Base-by-base conservation (phyloP, 768 basidiomycete genomes). In the Rhodocollybia butyracea region DNA sequence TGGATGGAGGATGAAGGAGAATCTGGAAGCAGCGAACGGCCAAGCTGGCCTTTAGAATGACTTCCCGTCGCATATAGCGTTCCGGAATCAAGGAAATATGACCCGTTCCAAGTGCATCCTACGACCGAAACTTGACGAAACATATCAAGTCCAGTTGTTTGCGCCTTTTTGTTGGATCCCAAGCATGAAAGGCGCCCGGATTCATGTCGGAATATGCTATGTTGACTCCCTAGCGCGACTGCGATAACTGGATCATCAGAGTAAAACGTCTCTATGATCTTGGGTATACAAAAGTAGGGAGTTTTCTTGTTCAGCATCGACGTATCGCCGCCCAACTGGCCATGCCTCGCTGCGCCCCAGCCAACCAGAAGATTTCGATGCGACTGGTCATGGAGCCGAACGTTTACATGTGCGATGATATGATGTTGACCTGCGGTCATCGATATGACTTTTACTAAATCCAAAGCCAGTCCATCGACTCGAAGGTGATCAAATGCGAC, bases 301-400 rank as follows among this genome's bases (percentile, higher is more conserved):
- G 65, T 60, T 29, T 67, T 68, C 29, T 59, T 60, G 30, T 52
- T 55, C 8, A 59, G 39, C 29, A 61, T 57, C 26, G 58, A 34
- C 17, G 67, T 55, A 24, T 66, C 59, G 3, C n/a, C n/a, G n/a
- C 89, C 90, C 1, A 98, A 79, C 64, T 98, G 94, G 3, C 93
- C 92, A 63, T 95, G 92, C 30, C 95, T 76, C 13, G 83, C 80
- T 2, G 85, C 74, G 5, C 94, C 95, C 94, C 95, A 98, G 6
- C 94, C 94, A 5, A 86, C 75, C 12, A 79, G 26, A 42, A 69
- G 59, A 19, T 2, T 42, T 48, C 63, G 68, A 17, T 53, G 50
- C 4, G 58, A 42, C 19, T 58, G 54, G 21, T 70, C 64, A 2
- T 54, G 48, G 22, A 61, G 42, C 12, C 65, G 57, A 8, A 63